These are phyloP conservation scores for Cryptosporidium tyzzeri DNA, from an alignment of 169 alveolate species.

Conservation along the genomic window DNA sequence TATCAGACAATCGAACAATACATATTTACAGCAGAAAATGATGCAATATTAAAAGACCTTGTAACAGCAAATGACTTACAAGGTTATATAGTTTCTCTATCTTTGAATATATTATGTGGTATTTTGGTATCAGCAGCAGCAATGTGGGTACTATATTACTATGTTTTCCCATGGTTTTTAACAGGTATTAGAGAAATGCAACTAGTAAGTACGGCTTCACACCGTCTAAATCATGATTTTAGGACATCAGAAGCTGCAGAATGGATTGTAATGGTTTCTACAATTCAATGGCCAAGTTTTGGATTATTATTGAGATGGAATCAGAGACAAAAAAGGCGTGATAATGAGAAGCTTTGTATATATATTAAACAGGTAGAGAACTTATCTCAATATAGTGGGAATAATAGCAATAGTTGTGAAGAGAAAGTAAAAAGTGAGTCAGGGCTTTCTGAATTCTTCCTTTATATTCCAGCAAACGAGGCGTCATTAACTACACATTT, in stretches of 20 bases:
- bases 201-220: slow-evolving; percentile 61
- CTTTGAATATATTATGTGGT: slow-evolving; percentile 40
- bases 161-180: slow-evolving; percentile 68
- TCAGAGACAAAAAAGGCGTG: slow-evolving; percentile 70
- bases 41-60: slow-evolving; percentile 47
- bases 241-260: slow-evolving; percentile 76
- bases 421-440: neutral
- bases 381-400: slow-evolving; percentile 61
- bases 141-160: slow-evolving; percentile 61
- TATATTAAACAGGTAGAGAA: slow-evolving; percentile 77
- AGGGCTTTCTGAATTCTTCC: slow-evolving; percentile 11
- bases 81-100: slow-evolving; percentile 52
- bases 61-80: slow-evolving; percentile 66
- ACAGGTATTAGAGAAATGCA: slow-evolving; percentile 63
- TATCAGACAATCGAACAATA: slow-evolving; percentile 13
- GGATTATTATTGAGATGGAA: slow-evolving; percentile 82
- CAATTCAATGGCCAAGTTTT: slow-evolving; percentile 77
- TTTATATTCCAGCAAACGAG: slow-evolving; percentile 59
- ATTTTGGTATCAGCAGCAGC: slow-evolving; percentile 52
- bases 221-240: slow-evolving; percentile 62
- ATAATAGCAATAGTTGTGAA: neutral
- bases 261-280: slow-evolving; percentile 80
- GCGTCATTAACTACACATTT: slow-evolving; percentile 71
- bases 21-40: slow-evolving; percentile 56
- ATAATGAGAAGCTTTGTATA: slow-evolving; percentile 72